A percentile compares a stretch with the other conserved stretches of the same genome.
Evolutionary conservation across 768 basidiomycete species (phyloP).

Genomic region (Tylopilus sp.): DNA sequence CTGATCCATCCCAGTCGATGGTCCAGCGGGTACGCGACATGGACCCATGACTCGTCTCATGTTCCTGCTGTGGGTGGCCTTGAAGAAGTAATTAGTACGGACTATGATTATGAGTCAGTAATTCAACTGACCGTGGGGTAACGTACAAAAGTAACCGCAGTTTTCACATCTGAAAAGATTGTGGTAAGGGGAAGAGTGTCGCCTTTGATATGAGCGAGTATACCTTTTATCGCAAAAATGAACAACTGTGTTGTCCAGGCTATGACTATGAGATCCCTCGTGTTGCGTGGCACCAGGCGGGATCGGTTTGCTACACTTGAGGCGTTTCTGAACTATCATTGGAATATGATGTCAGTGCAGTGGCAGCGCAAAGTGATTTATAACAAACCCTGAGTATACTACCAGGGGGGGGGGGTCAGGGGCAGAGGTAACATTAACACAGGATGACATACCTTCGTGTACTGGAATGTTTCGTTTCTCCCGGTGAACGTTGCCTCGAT

Average conservation of each 20-base stretch:
- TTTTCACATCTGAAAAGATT: slow-evolving; percentile 40
- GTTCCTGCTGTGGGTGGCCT: slow-evolving; percentile 60
- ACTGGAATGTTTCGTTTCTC: too few relatives aligned
- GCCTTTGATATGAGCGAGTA: not conserved
- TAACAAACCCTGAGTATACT: too few relatives aligned
- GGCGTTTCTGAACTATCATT: too few relatives aligned
- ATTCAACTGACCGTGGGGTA: slow-evolving; percentile 44
- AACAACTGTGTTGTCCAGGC: slow-evolving; percentile 39
- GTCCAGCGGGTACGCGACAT: slow-evolving; percentile 60
- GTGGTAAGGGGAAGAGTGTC: not conserved
- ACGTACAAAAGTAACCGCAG: slow-evolving; percentile 57
- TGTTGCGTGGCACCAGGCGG: slow-evolving; percentile 42
- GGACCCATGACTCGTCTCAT: slow-evolving; percentile 61
- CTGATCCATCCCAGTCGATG: slow-evolving; percentile 50
- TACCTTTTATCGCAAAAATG: slow-evolving; percentile 55
- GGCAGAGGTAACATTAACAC: too few relatives aligned
- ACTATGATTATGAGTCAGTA: accelerated
- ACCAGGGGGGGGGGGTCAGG: too few relatives aligned
- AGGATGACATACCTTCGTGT: too few relatives aligned
- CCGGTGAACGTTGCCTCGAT: too few relatives aligned
- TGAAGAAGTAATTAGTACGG: not conserved
- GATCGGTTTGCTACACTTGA: slow-evolving; percentile 36
- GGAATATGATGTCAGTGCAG: too few relatives aligned
- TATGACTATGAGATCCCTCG: slow-evolving; percentile 47
- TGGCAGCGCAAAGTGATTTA: too few relatives aligned